These are phyloP conservation scores for Spergularia marina DNA, from an alignment of 148 eudicot genomes.

Conservation along the genomic window DNA sequence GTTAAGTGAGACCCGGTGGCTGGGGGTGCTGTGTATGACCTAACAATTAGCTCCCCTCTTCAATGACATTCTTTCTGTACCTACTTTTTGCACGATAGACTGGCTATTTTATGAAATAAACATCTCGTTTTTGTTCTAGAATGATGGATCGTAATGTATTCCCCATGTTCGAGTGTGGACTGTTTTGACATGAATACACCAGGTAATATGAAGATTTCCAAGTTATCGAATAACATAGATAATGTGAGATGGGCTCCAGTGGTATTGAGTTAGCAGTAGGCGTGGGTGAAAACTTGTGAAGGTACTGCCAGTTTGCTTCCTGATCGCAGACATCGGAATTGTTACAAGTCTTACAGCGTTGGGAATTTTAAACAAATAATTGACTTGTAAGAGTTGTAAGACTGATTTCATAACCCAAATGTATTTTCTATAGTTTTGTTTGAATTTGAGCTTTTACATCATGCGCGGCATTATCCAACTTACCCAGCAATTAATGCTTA, in stretches of 20 bases:
- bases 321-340: slow-evolving; percentile 8
- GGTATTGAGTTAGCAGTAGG: neutral
- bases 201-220: no score
- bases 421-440: slow-evolving; percentile 10
- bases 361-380: slow-evolving; percentile 19
- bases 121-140: no score
- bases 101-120: no score
- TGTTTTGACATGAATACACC: no score
- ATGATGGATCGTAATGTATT: no score
- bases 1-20: no score
- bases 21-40: no score
- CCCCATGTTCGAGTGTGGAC: no score
- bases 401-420: neutral
- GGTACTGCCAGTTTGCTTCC: slow-evolving; percentile 12
- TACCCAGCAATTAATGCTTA: slow-evolving; percentile 20
- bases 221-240: no score
- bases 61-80: no score
- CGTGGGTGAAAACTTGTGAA: neutral
- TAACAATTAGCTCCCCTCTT: no score
- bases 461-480: slow-evolving; percentile 26
- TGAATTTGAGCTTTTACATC: slow-evolving; percentile 16
- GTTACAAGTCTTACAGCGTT: neutral
- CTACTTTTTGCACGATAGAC: no score
- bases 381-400: slow-evolving; percentile 14
- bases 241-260: neutral